phyloP scores from a whole-genome alignment of 2,329 filamentous ascomycete species.

The Lachnellula occidentalis region DNA sequence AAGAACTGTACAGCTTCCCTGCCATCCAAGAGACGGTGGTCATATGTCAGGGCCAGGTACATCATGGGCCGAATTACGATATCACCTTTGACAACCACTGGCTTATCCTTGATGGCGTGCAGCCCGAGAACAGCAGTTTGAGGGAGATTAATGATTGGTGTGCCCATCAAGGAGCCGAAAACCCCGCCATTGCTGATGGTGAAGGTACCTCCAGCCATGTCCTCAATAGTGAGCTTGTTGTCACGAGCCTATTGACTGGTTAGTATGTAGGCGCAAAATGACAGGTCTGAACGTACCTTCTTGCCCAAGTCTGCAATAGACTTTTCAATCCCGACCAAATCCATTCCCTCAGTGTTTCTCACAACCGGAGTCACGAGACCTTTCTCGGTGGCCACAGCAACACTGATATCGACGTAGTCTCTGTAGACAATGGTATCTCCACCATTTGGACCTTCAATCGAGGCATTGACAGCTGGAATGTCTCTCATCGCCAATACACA shows the following conservation, averaged over 20 bases:
- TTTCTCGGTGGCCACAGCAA: conserved; percentile 96
- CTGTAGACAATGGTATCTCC: conserved; percentile 98
- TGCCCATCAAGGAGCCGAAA: conserved; percentile 95
- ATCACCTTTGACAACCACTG: conserved; percentile 87
- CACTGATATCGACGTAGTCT: conserved; percentile 96
- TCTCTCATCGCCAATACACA: conserved; percentile 90
- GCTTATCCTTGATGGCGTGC: conserved; percentile 93
- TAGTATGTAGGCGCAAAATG: not conserved
- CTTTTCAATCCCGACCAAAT: conserved; percentile 84
- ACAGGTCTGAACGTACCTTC: conserved; percentile 57
- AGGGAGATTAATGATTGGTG: conserved; percentile 95
- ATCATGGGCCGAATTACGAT: conserved; percentile 98
- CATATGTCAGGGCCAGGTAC: conserved; percentile 96
- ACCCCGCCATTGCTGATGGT: conserved; percentile 97
- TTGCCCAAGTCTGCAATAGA: conserved; percentile 90
- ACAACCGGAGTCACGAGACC: conserved; percentile 95
- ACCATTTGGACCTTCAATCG: conserved; percentile 90
- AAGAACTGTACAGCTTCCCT: conserved; percentile 94
- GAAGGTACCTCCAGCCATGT: conserved; percentile 98
- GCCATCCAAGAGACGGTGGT: conserved; percentile 91
- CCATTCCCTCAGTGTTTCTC: conserved; percentile 83
- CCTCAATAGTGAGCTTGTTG: conserved; percentile 95
- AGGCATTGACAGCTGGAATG: conserved; percentile 90
- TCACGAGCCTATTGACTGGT: conserved; percentile 66
- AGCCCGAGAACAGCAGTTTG: conserved; percentile 89